A percentile compares a stretch with the other conserved stretches of the same genome.
phyloP scores from a whole-genome alignment of 768 basidiomycete genomes.

The Leccinum rimulosum region DNA sequence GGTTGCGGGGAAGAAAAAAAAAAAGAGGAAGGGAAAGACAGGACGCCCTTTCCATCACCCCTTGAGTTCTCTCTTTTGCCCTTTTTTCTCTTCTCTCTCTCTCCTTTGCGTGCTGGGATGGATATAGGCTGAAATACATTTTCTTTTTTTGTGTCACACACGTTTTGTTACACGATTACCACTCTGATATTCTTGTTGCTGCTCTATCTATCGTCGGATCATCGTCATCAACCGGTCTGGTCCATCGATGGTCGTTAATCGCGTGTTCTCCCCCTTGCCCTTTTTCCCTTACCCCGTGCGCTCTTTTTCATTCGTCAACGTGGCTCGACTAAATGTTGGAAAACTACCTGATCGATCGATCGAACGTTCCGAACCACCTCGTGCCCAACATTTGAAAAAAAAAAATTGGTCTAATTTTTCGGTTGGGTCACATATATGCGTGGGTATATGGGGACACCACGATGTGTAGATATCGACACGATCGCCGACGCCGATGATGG shows the following conservation, averaged over 20 bases:
- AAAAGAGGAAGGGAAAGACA: constrained; percentile 9
- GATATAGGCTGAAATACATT: constrained; percentile 80
- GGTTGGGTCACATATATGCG: not conserved
- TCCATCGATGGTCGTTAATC: not conserved
- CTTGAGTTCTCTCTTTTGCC: constrained; percentile 57
- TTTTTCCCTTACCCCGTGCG: not conserved
- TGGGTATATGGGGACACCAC: no score
- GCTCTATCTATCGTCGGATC: constrained; percentile 27
- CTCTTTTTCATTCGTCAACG: not conserved
- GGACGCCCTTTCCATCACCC: constrained; percentile 22
- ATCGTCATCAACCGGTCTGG: not conserved
- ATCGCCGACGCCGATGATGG: not conserved
- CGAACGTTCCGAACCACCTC: not conserved
- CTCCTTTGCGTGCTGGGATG: constrained; percentile 36
- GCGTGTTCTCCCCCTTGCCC: not conserved
- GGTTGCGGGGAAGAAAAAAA: not conserved
- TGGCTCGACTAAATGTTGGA: not conserved
- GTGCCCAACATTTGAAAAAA: not conserved
- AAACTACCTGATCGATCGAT: not conserved
- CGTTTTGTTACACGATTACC: not conserved
- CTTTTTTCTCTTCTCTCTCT: constrained; percentile 45
- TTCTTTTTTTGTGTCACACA: constrained; percentile 38
- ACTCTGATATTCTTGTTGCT: not conserved
- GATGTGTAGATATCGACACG: not conserved
- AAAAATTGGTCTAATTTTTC: not conserved